Evolutionary conservation across 176 grass and related monocot species (phyloP).

Genomic region (Phoenix dactylifera): DNA sequence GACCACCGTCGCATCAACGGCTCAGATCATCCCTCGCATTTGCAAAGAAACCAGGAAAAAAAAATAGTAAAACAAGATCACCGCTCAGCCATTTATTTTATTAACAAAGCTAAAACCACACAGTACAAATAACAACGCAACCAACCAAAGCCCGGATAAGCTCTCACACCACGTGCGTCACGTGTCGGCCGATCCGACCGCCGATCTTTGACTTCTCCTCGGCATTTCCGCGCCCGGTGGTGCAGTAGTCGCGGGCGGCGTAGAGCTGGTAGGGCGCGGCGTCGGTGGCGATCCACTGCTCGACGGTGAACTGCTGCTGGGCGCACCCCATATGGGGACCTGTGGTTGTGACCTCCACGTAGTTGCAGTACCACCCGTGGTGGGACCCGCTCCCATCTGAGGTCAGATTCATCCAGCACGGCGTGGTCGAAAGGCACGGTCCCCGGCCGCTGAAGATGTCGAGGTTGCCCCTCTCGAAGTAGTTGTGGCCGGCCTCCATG

Average conservation of each 20-base stretch:
- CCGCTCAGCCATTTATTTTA: too few relatives aligned
- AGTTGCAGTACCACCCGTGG: slow-evolving; percentile 97
- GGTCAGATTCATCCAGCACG: slow-evolving; percentile 52
- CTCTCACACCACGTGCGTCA: too few relatives aligned
- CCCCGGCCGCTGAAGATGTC: slow-evolving; percentile 99
- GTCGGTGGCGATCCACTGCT: slow-evolving; percentile 89
- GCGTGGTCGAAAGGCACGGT: slow-evolving; percentile 41
- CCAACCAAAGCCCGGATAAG: too few relatives aligned
- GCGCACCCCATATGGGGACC: slow-evolving; percentile 62
- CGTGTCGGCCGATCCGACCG: not conserved
- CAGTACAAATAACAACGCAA: too few relatives aligned
- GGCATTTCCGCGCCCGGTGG: not conserved
- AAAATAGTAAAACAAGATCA: too few relatives aligned
- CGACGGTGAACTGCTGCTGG: slow-evolving; percentile 66
- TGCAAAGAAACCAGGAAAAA: too few relatives aligned
- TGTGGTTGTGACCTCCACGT: slow-evolving; percentile 75
- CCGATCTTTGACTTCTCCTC: slow-evolving; percentile 11
- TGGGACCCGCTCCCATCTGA: slow-evolving; percentile 61
- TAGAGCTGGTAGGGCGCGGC: slow-evolving; percentile 51
- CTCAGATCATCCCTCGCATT: too few relatives aligned
- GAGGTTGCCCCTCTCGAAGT: slow-evolving; percentile 90
- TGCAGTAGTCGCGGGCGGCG: slow-evolving; percentile 41
- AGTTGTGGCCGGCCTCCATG: slow-evolving; percentile 54
- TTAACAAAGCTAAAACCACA: too few relatives aligned
- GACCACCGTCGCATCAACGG: too few relatives aligned